A percentile compares a stretch with the other conserved stretches of the same genome.
Conservation (phyloP, 306 rosid species). For the Malus orientalis region DNA sequence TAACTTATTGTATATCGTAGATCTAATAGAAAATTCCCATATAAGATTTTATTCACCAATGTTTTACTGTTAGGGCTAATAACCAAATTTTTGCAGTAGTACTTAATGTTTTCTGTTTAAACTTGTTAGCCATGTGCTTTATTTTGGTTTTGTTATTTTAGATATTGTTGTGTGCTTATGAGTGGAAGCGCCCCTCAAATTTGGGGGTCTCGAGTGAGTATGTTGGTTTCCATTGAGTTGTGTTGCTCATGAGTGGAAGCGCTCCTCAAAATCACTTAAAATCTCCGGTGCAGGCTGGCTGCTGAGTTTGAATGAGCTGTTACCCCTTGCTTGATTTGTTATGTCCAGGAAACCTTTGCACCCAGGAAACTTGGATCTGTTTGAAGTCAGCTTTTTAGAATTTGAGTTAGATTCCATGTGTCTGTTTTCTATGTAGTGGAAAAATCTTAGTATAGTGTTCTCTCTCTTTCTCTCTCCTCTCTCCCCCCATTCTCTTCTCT, state of each 20-base stretch:
- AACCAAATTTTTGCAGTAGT: not conserved
- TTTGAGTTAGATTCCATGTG: not conserved
- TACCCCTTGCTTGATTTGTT: not conserved
- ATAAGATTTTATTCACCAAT: not conserved
- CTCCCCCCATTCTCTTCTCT: not conserved
- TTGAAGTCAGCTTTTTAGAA: not conserved
- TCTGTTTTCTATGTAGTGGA: not conserved
- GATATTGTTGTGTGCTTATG: not conserved
- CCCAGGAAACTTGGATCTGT: not conserved
- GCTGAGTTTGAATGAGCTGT: not conserved
- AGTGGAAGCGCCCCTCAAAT: no score
- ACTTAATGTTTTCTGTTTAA: not conserved
- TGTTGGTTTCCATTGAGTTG: not conserved
- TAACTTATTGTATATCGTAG: not conserved
- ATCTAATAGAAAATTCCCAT: not conserved
- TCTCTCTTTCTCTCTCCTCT: not conserved
- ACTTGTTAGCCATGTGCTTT: not conserved
- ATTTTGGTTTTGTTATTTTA: not conserved
- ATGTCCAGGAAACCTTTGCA: not conserved
- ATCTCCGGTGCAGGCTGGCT: not conserved
- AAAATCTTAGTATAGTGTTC: not conserved
- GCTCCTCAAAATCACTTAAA: not conserved
- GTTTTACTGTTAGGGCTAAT: not conserved
- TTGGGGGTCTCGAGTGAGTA: not conserved
- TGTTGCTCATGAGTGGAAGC: not conserved